Base-by-base conservation (phyloP, 192 early-diverging fungal species). In the Backusella mclennaniae region DNA sequence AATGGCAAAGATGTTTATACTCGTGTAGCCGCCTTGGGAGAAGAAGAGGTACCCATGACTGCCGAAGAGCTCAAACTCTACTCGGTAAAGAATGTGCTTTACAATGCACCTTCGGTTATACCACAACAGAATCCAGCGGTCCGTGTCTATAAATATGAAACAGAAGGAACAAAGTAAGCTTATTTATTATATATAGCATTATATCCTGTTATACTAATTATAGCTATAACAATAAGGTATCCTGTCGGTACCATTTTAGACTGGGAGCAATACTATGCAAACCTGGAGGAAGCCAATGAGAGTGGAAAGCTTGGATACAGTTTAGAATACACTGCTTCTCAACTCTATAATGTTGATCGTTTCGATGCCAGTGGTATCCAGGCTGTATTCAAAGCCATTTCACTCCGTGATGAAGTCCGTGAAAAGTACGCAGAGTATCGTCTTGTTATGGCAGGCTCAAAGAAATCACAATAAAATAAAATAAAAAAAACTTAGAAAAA, bases 71-170 rank as follows among this genome's bases (percentile, higher is more conserved):
- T 81, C 2, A 69, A 59, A 8, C 6, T 35, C 35, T 36, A 68
- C 38, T 39, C 35, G 4, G 44, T 77, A 44, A 33, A 69, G 8
- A 70, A 46, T 42, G 73, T 81, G 0, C 66, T 85, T 8, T 81
- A 52, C 23, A 85, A 83, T 68, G 72, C 84, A 14, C 82, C 84
- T 6, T 85, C 84, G 14, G 44, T 85, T 23, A 26, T 81, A 46
- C 84, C 84, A 49, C 52, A 39, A 35, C 75, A 82, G 42, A 82
- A 85, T 38, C 79, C 84, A 21, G 84, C 76, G 49, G 35, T 85
- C 35, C 82, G 84, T 29, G 74, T 79, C 6, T 85, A 85, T 36
- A 53, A 69, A 4, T 85, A 85, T 73, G 79, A 80, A 33, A 82
- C 77, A 3, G n/a, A 38, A 19, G 76, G 67, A 19, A 39, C 35